phyloP scores from a whole-genome alignment of 805 yeast species.

The Komagataella ulmi region DNA sequence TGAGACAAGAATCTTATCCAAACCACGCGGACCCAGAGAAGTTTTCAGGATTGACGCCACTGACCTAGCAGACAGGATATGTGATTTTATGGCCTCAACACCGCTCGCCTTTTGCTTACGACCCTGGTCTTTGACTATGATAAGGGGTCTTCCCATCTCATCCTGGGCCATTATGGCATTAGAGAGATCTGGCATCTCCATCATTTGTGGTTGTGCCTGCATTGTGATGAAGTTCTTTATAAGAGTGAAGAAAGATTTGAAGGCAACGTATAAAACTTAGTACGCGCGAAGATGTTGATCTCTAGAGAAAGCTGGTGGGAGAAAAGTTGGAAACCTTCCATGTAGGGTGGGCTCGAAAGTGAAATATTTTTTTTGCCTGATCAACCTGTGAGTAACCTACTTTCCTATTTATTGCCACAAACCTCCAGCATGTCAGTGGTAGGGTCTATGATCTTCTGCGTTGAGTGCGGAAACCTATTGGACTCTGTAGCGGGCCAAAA shows the following conservation, averaged over 20 bases:
- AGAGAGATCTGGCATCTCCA: slow-evolving; percentile 80
- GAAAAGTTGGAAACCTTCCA: neutral
- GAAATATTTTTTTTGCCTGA: neutral
- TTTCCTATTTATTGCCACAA: neutral
- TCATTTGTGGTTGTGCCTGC: slow-evolving; percentile 13
- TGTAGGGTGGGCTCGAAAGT: slow-evolving; percentile 3
- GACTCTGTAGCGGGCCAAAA: slow-evolving; percentile 46
- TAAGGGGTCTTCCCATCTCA: slow-evolving; percentile 98
- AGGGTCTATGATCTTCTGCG: slow-evolving; percentile 89
- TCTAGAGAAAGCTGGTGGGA: neutral
- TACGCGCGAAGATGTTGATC: neutral
- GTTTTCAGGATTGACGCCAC: slow-evolving; percentile 88
- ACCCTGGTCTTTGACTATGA: slow-evolving; percentile 78
- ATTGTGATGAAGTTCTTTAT: neutral
- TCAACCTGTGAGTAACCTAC: neutral
- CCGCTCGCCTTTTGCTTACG: slow-evolving; percentile 51
- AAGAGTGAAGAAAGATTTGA: neutral
- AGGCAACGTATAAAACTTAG: neutral
- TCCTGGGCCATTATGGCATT: slow-evolving; percentile 98
- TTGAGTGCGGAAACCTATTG: slow-evolving; percentile 82
- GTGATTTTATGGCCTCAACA: slow-evolving; percentile 71
- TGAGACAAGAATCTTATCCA: slow-evolving; percentile 87
- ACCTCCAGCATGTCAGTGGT: slow-evolving; percentile 66
- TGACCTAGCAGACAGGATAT: slow-evolving; percentile 88
- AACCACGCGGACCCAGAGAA: slow-evolving; percentile 95